Evolutionary conservation across 768 basidiomycete genomes (phyloP).

Genomic region (Naematelia aurantialba): DNA sequence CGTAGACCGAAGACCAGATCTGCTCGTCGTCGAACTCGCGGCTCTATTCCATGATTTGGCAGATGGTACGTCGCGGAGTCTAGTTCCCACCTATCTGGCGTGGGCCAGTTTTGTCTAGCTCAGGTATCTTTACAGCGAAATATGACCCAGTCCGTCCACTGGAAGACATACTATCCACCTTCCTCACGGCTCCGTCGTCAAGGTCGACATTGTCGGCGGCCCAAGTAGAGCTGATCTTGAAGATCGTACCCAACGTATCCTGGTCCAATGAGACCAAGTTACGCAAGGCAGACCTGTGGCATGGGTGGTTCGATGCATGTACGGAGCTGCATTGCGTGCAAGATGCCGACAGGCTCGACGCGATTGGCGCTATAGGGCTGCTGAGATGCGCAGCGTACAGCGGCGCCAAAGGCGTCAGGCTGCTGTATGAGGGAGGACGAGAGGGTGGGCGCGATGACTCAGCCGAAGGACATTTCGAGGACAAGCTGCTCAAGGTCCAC

Average conservation of each 20-base stretch:
- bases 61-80: conserved; percentile 50
- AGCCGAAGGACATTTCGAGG: conserved; percentile 77
- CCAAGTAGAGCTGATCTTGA: conserved; percentile 19
- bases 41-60: conserved; percentile 85
- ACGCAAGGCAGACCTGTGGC: conserved; percentile 58
- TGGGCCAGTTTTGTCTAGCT: too few relatives aligned
- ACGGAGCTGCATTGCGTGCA: conserved; percentile 76
- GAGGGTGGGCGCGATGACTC: conserved; percentile 53
- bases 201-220: conserved; percentile 1
- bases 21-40: conserved; percentile 74
- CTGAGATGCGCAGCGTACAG: conserved; percentile 65
- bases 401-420: conserved; percentile 39
- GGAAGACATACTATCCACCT: conserved; percentile 14
- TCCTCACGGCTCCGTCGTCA: conserved; percentile 6
- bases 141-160: conserved; percentile 26
- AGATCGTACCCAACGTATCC: conserved; percentile 71
- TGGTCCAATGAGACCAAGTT: conserved; percentile 76
- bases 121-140: too few relatives aligned
- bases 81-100: neutral
- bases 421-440: conserved; percentile 55
- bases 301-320: conserved; percentile 67
- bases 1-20: conserved; percentile 57
- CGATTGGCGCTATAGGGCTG: conserved; percentile 74
- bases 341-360: conserved; percentile 74
- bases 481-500: conserved; percentile 73